Conservation (phyloP, 441 rosid species). For the Pelargonium australe region DNA sequence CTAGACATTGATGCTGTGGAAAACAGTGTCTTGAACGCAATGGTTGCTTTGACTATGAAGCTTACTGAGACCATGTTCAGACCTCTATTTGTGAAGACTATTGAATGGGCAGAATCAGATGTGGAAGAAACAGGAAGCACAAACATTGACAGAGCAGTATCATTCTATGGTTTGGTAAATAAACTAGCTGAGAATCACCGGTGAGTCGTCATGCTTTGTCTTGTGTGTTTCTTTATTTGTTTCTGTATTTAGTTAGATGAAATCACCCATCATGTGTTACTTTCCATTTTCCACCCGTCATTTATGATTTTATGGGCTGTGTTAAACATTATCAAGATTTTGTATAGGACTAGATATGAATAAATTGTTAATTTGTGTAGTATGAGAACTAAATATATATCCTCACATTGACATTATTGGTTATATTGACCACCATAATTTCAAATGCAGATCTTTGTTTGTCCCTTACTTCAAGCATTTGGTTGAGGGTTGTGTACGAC, state of each 20-base stretch:
- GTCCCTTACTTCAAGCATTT: conserved; percentile 86
- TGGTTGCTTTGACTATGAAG: conserved; percentile 74
- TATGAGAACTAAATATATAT: too few species aligned
- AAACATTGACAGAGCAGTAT: conserved; percentile 59
- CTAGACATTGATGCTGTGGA: conserved; percentile 59
- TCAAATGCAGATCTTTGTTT: conserved; percentile 68
- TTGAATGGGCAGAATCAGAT: conserved; percentile 83
- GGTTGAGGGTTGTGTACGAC: conserved; percentile 56
- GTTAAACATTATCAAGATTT: neutral
- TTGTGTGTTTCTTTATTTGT: neutral
- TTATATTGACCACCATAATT: conserved; percentile 12
- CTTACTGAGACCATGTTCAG: conserved; percentile 91
- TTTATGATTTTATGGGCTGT: neutral
- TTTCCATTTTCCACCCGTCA: neutral
- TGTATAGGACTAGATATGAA: neutral
- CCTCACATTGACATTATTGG: neutral
- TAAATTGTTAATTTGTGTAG: too few species aligned
- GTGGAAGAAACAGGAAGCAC: conserved; percentile 41
- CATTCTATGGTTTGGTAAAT: conserved; percentile 71
- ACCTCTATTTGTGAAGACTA: conserved; percentile 74
- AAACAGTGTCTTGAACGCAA: conserved; percentile 51
- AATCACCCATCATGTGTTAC: neutral
- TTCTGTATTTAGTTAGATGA: neutral
- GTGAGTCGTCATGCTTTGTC: conserved; percentile 33
- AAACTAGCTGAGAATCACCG: conserved; percentile 79